Base-by-base conservation (phyloP, 352 stramenopile species). In the Phytophthora tubulina region DNA sequence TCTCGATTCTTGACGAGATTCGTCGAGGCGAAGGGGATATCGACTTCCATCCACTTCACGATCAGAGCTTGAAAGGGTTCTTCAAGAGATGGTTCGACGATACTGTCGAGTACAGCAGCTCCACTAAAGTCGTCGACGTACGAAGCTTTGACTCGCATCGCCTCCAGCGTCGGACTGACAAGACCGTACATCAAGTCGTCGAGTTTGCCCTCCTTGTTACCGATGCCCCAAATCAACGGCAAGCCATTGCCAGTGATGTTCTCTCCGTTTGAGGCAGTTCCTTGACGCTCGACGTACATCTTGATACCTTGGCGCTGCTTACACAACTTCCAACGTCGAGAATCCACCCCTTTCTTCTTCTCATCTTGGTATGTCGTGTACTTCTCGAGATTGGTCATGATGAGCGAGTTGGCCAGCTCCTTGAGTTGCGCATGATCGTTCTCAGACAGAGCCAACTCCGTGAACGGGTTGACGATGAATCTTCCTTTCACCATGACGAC, bases 161-260 rank as follows among this genome's bases (percentile, higher is more conserved):
- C 48, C 55, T 87, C 81, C 31, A 82, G 67, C 30, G 79, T 86
- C 14, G 76, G 59, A 49, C 80, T 86, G 15, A 86, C 68, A 13
- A 83, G 61, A 14, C 81, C 81, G 36, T 82, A 80, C 64, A 89
- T 77, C 38, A 84, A 63, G 60, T 89, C 79, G 17, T 89, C 81
- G 3, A 89, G 61, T 2, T 66, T 67, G 49, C 79, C 79, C 5
- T 73, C 31, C 41, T 80, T 76, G 17, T 55, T 65, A 3, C 81
- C 81, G 8, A 85, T 48, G 1, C 76, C 71, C 55, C 80, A 69
- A 31, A 89, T 65, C 32, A 84, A 66, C 3, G 80, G 70, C 31
- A 77, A 41, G 1, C 63, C 73, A n/a, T 71, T 73, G 6, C 62
- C 67, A 2, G 67, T 67, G 32, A 69, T 44, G 27, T 70, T 70